Percentiles rank a stretch among this genome's conserved stretches.
phyloP scores from a whole-genome alignment of 2,329 filamentous ascomycete species.

The Biscogniauxia mediterranea region DNA sequence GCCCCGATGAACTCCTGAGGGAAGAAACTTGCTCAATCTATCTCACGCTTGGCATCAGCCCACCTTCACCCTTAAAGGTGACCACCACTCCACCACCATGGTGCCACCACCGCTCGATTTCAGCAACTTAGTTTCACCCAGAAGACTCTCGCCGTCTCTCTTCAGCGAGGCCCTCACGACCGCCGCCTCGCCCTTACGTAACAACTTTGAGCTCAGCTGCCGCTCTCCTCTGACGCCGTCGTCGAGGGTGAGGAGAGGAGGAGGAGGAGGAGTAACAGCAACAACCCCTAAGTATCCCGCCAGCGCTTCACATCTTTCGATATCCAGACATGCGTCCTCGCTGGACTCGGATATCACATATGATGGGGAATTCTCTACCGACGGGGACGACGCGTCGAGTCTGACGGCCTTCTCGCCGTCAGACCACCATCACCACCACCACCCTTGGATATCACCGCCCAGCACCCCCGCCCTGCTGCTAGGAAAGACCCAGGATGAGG shows the following conservation, averaged over 20 bases:
- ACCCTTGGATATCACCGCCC: constrained; percentile 23
- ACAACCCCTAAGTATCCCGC: background rate
- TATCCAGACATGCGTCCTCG: constrained; percentile 22
- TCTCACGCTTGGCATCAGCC: constrained; percentile 1
- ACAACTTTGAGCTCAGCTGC: constrained; percentile 31
- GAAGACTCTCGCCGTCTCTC: constrained; percentile 12
- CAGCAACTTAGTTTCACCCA: constrained; percentile 4
- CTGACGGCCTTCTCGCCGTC: constrained; percentile 19
- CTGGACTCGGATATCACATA: constrained; percentile 6
- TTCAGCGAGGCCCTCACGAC: constrained; percentile 29
- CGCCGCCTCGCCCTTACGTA: constrained; percentile 28
- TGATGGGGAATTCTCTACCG: background rate
- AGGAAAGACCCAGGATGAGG: constrained; percentile 7
- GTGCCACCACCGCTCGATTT: constrained; percentile 21
- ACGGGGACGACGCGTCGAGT: constrained; percentile 10
- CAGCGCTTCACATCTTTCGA: constrained; percentile 24
- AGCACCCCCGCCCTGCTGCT: constrained; percentile 16
- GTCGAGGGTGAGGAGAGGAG: background rate
- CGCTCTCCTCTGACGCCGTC: constrained; percentile 32
- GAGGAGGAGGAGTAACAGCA: too few species aligned
- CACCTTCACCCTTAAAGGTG: background rate
- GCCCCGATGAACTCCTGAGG: background rate
- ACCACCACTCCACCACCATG: constrained; percentile 9
- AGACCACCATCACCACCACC: constrained; percentile 14
- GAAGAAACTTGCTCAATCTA: constrained; percentile 14